Evolutionary conservation across 768 basidiomycete genomes (phyloP), one percentile per base, ranked within the genome.

Genomic region (Russula emetica): DNA sequence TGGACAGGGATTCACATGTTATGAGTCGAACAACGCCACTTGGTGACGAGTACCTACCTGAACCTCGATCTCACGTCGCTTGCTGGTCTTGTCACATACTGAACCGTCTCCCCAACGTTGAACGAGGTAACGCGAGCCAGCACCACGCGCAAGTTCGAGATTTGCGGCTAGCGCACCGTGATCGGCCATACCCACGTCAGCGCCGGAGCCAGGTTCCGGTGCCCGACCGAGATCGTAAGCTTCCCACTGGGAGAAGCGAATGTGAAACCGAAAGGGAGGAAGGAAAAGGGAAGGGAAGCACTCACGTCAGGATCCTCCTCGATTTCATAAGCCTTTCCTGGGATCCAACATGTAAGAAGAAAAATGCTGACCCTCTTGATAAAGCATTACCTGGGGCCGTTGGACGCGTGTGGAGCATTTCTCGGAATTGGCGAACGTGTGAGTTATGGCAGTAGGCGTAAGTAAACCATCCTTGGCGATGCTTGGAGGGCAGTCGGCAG

Each of bases 401-500:
- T 55, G 84, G 78, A 67, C 86, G 86, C 59, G 83, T 74, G 72
- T 84, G 85, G 68, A 78, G 72, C 63, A 89, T 78, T 74, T 94
- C 94, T 75, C 90, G 90, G 80, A 98, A 99, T 76, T 99, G 97
- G 62, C 95, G 87, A 66, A 98, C 93, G 76, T 97, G 87, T 57
- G 85, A 83, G 74, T 94, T 91, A 78, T 99, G 94, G 78, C 96
- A 94, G 75, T 91, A 97, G 55, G 92, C 87, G 77, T 98, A 98
- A 42, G 94, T 98, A 79, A 98, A 98, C 94, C 94, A 97, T 44
- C 87, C 85, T 79, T 93, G 90, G 69, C 85, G 85, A 73, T 88
- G 85, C 88, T 93, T 77, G 66, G 59, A 62, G n/a, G 30, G 6
- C 32, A 8, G 49, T 45, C 2, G 58, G 55, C 53, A n/a, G 52